Percentiles rank a stretch among this genome's conserved stretches.
Conservation (phyloP, 192 early-diverging fungal species). For the Linnemannia hyalina region DNA sequence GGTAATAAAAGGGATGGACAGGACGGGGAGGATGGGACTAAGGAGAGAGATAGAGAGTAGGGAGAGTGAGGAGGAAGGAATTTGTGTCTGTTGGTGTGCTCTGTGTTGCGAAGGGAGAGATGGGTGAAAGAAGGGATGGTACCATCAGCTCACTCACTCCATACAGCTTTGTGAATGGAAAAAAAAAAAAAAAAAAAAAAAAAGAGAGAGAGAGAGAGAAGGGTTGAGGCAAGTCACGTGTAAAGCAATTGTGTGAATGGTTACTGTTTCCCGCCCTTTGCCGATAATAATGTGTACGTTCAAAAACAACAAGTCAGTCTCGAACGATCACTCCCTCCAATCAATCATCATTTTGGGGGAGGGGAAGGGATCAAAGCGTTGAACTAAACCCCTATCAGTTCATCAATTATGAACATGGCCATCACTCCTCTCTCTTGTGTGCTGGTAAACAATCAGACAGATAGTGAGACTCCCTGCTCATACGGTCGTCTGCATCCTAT, state of each 20-base stretch:
- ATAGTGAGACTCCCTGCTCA: no score
- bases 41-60: background rate
- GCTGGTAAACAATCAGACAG: no score
- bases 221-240: no score
- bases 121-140: background rate
- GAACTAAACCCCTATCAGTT: no score
- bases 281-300: no score
- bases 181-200: slow-evolving; percentile 14
- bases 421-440: no score
- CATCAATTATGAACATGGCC: no score
- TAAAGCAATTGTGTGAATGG: no score
- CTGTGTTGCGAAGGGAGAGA: background rate
- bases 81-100: background rate
- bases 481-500: no score
- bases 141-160: background rate
- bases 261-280: no score
- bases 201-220: no score
- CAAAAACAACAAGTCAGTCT: background rate
- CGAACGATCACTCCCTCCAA: background rate
- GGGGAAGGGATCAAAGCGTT: background rate
- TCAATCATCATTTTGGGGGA: no score
- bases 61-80: background rate
- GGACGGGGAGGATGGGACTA: background rate
- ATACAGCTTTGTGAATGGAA: background rate
- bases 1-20: background rate